These are phyloP conservation scores for Fusarium nisikadoi DNA, from an alignment of 2,329 filamentous ascomycete genomes.

Conservation along the genomic window DNA sequence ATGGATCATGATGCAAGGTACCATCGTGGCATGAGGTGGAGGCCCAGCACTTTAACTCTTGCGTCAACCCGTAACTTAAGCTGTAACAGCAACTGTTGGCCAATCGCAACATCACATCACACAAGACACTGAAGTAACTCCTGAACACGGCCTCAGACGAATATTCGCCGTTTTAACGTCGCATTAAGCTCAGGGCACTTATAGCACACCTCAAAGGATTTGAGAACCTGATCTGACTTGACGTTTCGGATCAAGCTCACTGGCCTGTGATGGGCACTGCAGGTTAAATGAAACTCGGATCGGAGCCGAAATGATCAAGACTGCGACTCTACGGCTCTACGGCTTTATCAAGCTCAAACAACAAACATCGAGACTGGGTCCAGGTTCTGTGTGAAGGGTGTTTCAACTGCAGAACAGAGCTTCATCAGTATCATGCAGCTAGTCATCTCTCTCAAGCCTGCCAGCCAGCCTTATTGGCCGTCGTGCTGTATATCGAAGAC, in stretches of 20 bases:
- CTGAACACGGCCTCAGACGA: not conserved
- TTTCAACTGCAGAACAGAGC: conserved; percentile 23
- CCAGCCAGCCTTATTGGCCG: conserved; percentile 28
- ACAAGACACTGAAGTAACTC: not conserved
- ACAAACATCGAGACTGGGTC: conserved; percentile 6
- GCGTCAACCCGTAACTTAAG: not conserved
- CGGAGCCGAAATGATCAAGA: conserved; percentile 19
- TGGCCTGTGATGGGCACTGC: conserved; percentile 6
- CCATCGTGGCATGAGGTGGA: not conserved
- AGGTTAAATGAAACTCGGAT: conserved; percentile 20
- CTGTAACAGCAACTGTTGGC: conserved; percentile 5
- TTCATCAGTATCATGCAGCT: conserved; percentile 24
- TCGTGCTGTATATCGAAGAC: conserved; percentile 18
- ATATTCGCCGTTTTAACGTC: not conserved
- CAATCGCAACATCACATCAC: conserved; percentile 26
- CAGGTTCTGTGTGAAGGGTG: conserved; percentile 24
- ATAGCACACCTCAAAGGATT: not conserved
- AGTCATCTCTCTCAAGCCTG: conserved; percentile 22
- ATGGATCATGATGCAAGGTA: conserved; percentile 11
- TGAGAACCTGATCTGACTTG: not conserved
- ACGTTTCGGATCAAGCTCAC: conserved; percentile 15
- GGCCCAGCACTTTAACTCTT: not conserved
- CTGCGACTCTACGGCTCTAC: not conserved
- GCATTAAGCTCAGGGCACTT: conserved; percentile 15
- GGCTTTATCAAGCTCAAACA: conserved; percentile 5